Conservation (phyloP, 2,329 filamentous ascomycete species). For the Alternaria solani region DNA sequence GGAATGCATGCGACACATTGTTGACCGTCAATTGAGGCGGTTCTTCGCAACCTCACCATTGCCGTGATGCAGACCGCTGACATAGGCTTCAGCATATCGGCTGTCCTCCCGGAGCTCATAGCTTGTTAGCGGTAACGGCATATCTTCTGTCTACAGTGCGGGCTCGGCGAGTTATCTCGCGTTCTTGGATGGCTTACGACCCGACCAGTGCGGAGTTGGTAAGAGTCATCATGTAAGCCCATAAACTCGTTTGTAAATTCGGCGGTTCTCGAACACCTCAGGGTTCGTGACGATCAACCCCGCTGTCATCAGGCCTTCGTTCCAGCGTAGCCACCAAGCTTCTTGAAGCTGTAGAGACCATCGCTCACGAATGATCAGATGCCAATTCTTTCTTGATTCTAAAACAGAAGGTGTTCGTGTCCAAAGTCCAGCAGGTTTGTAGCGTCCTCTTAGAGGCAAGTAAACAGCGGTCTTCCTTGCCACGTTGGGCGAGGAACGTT, state of each 20-base stretch:
- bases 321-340: not conserved
- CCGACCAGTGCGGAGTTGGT: conserved; percentile 23
- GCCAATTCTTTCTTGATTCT: not conserved
- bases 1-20: not conserved
- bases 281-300: conserved; percentile 4
- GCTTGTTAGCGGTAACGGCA: conserved; percentile 3
- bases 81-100: not conserved
- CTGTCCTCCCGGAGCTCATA: not conserved
- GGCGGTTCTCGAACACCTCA: conserved; percentile 12
- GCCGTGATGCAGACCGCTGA: conserved; percentile 3
- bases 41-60: conserved; percentile 1
- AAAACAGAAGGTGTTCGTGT: not conserved
- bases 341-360: not conserved
- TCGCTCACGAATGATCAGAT: not conserved
- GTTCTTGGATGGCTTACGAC: conserved; percentile 27
- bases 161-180: conserved; percentile 14
- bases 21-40: not conserved
- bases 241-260: conserved; percentile 4
- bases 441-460: not conserved
- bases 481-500: not conserved
- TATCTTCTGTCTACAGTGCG: no score
- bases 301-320: conserved; percentile 1
- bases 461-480: conserved; percentile 12
- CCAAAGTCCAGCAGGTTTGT: not conserved
- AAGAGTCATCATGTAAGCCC: conserved; percentile 20